Conservation (phyloP, 2,329 filamentous ascomycete species). For the Neophaeococcomyces mojaviensis region DNA sequence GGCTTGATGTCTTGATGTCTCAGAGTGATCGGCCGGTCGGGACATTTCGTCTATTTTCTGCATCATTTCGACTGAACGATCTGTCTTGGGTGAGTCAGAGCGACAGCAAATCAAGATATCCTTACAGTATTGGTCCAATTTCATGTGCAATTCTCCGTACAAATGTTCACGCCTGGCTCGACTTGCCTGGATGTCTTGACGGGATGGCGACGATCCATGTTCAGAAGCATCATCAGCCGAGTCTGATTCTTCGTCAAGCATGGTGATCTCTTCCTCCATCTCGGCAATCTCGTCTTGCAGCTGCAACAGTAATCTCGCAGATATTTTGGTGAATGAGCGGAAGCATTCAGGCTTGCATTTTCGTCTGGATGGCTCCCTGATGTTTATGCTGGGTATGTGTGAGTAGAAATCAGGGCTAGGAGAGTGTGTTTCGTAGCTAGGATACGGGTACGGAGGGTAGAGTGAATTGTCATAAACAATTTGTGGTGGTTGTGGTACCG, state of each 20-base stretch:
- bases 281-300: constrained; percentile 79
- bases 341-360: constrained; percentile 56
- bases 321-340: constrained; percentile 71
- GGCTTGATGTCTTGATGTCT: constrained; percentile 13
- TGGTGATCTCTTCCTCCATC: constrained; percentile 68
- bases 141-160: constrained; percentile 40
- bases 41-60: constrained; percentile 16
- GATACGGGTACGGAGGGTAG: constrained; percentile 3
- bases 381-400: not conserved
- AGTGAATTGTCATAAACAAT: constrained; percentile 3
- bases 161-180: not conserved
- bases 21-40: constrained; percentile 10
- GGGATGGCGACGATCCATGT: constrained; percentile 4
- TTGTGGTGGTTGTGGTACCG: constrained; percentile 3
- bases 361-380: constrained; percentile 1
- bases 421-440: not conserved
- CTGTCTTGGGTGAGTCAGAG: constrained; percentile 11
- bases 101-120: constrained; percentile 2
- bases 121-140: constrained; percentile 56
- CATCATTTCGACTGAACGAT: constrained; percentile 24
- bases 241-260: constrained; percentile 52
- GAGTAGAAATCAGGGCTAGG: not conserved
- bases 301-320: constrained; percentile 73
- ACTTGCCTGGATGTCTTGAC: constrained; percentile 12
- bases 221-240: constrained; percentile 24